A percentile compares a stretch with the other conserved stretches of the same genome.
phyloP scores from a whole-genome alignment of 2,329 filamentous ascomycete genomes.

The Ophiognomonia clavigignenti-juglandacearum region DNA sequence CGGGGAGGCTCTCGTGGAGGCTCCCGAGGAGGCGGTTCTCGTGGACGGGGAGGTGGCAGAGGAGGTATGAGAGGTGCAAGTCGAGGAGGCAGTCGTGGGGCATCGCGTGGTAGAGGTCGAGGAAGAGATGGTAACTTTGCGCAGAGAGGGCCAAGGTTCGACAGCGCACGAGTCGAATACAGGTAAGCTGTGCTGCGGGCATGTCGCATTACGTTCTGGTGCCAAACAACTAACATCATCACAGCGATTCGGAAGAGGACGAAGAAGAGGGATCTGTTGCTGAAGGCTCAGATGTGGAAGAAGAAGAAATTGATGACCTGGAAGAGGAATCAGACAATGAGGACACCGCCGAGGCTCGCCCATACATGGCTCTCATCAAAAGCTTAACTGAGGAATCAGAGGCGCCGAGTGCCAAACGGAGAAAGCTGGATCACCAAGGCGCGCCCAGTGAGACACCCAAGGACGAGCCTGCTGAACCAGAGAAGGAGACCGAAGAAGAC shows the following conservation, averaged over 20 bases:
- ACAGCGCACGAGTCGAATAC: conserved; percentile 35
- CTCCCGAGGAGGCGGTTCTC: conserved; percentile 25
- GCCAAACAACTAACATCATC: conserved; percentile 16
- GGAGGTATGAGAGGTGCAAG: conserved; percentile 23
- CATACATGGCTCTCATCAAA: conserved; percentile 56
- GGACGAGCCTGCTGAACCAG: conserved; percentile 17
- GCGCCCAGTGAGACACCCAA: conserved; percentile 17
- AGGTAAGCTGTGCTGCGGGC: too few species aligned
- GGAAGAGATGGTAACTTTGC: conserved; percentile 21
- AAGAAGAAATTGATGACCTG: conserved; percentile 42
- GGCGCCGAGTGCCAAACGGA: conserved; percentile 46
- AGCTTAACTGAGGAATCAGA: conserved; percentile 43
- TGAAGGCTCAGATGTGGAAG: conserved; percentile 38
- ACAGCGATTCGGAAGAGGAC: conserved; percentile 27
- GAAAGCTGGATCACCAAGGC: conserved; percentile 45
- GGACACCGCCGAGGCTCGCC: conserved; percentile 32
- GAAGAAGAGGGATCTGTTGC: conserved; percentile 31
- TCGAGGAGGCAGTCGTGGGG: conserved; percentile 21
- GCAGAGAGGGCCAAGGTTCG: conserved; percentile 35
- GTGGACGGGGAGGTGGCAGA: conserved; percentile 20
- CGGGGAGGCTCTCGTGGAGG: conserved; percentile 20
- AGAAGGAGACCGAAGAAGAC: conserved; percentile 29
- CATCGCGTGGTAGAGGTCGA: conserved; percentile 21
- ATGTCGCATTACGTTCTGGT: too few species aligned
- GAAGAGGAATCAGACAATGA: conserved; percentile 40